Evolutionary conservation across 2,329 filamentous ascomycete genomes (phyloP), one percentile per base, ranked within the genome.

Genomic region (Diaporthe humulicola): DNA sequence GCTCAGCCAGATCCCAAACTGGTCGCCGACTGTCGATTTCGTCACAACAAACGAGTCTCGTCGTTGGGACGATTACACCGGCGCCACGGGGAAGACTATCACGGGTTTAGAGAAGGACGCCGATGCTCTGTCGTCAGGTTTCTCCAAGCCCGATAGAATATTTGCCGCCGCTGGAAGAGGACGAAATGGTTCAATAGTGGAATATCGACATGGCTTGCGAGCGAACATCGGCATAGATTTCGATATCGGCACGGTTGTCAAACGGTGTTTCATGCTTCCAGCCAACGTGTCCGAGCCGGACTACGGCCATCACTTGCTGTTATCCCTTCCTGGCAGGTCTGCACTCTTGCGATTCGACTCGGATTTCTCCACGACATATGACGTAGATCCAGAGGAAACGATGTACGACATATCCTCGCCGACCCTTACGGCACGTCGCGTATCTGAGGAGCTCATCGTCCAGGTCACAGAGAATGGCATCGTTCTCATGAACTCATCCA

Each of bases 131-230:
- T 89, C 61, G 86, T 87, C 54, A 87, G 92, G 78, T 9, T 48
- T 73, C 25, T 56, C 33, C 10, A 80, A 81, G 69, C 86, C 85
- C n/a, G 90, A 93, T 78, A 87, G 88, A 33, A 80, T 95, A 19
- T 95, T 94, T 82, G 89, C 90, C 30, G 92, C 91, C 57, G 92
- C 92, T 28, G 92, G 93, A 0, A 90, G 90, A 77, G 91, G 91
- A 0, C 83, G 85, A 1, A 88, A 87, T 40, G 93, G 93, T 14
- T 88, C 89, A 10, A 85, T 96, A 33, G 90, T 90, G 4, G 93
- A 96, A 79, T 87, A 94, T 76, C 89, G 93, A 76, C 87, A 91
- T 81, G 94, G 94, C 5, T 84, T 94, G 38, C 90, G 93, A 79
- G 94, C 93, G 25, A 90, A 89, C 73, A 90, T 94, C 77, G 91